Conservation (phyloP, 768 basidiomycete genomes). For the Leccinum aurantiacum region DNA sequence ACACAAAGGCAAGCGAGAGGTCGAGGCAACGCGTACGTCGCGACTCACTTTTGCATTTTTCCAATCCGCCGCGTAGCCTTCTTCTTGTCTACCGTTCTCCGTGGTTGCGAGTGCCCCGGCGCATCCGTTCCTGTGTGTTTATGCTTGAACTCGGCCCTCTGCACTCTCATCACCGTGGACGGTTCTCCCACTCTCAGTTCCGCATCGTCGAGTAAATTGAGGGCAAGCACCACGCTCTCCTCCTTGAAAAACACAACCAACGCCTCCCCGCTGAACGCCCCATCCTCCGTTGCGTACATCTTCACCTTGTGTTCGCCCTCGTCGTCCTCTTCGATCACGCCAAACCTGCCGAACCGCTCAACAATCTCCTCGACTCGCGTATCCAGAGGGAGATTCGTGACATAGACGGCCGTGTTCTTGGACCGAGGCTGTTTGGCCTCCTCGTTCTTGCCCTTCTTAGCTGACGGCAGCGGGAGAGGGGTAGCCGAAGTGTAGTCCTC, state of each 20-base stretch:
- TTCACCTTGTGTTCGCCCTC: slow-evolving; percentile 93
- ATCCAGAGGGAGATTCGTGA: slow-evolving; percentile 79
- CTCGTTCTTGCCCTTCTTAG: slow-evolving; percentile 67
- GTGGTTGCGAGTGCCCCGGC: slow-evolving; percentile 44
- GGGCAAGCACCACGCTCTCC: slow-evolving; percentile 85
- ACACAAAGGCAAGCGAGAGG: not conserved
- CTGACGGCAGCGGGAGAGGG: slow-evolving; percentile 45
- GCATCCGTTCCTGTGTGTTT: slow-evolving; percentile 49
- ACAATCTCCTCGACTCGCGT: slow-evolving; percentile 71
- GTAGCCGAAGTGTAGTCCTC: slow-evolving; percentile 69
- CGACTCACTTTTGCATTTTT: slow-evolving; percentile 78
- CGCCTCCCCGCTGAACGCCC: slow-evolving; percentile 90
- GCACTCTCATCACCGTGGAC: slow-evolving; percentile 68
- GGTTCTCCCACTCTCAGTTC: slow-evolving; percentile 84
- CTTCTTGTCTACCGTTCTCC: slow-evolving; percentile 75
- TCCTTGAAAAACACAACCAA: slow-evolving; percentile 97
- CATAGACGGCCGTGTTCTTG: slow-evolving; percentile 92
- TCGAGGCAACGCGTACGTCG: not conserved
- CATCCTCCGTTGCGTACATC: slow-evolving; percentile 87
- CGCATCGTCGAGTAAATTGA: slow-evolving; percentile 86
- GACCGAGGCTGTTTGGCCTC: slow-evolving; percentile 57
- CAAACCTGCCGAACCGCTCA: slow-evolving; percentile 89
- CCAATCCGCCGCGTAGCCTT: slow-evolving; percentile 71
- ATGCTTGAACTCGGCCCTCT: slow-evolving; percentile 76
- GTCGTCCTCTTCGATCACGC: slow-evolving; percentile 90